Base-by-base conservation (phyloP, 106 monocot genomes). In the Acanthochlamys bracteata region DNA sequence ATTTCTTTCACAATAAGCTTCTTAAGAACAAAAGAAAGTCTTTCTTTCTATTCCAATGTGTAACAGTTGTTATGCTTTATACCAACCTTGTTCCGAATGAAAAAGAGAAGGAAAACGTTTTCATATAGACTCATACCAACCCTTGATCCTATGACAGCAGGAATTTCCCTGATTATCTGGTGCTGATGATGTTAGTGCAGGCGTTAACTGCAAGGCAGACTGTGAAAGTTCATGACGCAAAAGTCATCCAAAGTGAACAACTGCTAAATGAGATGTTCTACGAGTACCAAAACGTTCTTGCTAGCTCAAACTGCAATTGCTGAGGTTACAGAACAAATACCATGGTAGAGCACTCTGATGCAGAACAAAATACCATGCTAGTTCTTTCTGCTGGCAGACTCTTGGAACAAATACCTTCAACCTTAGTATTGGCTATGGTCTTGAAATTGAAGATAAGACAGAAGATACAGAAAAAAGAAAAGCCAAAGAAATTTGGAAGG, bases 381-480 rank as follows among this genome's bases (percentile, higher is more conserved):
- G 11, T 24, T 69, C 60, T 42, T 58, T 71, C 11, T 58, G 4
- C 16, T 59, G 57, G 57, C 69, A 76, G 76, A 66, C 47, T 54
- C 59, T 76, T 76, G 76, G 71, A 42, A 76, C 25, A 39, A 24
- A 22, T 4, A 60, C 19, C 9, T 24, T 40, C 20, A 51, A 10
- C 23, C 19, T 51, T 53, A 59, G 59, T 58, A 40, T 63, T 63
- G 40, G 33, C 39, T 8, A 43, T 42, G 62, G 39, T 60, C 27
- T 10, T 39, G 39, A 60, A 16, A 16, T 60, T 33, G 33, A 63
- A 20, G 40, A 20, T 7, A 63, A 63, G 41, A 63, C 42, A 4
- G 71, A 77, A 43, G 86, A 95, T 95, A 95, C 54, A 74, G 83
- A 65, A 84, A 73, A 79, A 95, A 95, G 84, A 95, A 84, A 73